Evolutionary conservation across 2,329 filamentous ascomycete genomes (phyloP).

Genomic region (Cladorrhinum sp.): DNA sequence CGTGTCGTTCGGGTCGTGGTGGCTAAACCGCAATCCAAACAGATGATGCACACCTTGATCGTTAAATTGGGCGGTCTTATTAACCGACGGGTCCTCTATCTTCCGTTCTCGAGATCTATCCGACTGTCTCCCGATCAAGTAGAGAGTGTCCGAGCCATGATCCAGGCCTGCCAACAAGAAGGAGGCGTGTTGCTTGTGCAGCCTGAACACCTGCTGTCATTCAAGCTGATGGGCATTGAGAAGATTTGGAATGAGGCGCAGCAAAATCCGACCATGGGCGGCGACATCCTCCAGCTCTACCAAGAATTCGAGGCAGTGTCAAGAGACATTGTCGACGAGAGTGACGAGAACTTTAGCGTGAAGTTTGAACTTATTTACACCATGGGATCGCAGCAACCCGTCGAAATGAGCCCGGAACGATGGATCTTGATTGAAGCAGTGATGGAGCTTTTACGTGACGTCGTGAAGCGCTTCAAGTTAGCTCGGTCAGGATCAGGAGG

Average conservation of each 20-base stretch:
- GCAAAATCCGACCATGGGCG: too few relatives aligned
- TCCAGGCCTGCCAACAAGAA: too few relatives aligned
- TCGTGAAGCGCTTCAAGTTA: too few relatives aligned
- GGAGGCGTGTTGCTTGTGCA: slow-evolving; percentile 57
- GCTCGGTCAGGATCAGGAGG: too few relatives aligned
- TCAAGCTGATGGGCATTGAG: slow-evolving; percentile 60
- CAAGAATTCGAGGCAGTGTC: slow-evolving; percentile 46
- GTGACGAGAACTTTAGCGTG: slow-evolving; percentile 51
- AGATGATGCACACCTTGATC: slow-evolving; percentile 48
- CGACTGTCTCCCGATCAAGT: too few relatives aligned
- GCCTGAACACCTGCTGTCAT: slow-evolving; percentile 64
- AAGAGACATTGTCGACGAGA: slow-evolving; percentile 65
- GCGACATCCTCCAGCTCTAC: slow-evolving; percentile 52
- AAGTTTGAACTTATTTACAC: slow-evolving; percentile 58
- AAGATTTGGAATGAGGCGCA: too few relatives aligned
- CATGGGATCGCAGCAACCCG: slow-evolving; percentile 42
- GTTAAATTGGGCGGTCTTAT: slow-evolving; percentile 50
- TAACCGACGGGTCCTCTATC: slow-evolving; percentile 50
- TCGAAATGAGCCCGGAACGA: slow-evolving; percentile 54
- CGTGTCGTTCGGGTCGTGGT: slow-evolving; percentile 54
- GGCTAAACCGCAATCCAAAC: slow-evolving; percentile 56
- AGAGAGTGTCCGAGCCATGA: too few relatives aligned
- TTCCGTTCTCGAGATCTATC: slow-evolving; percentile 57
- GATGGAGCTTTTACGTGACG: too few relatives aligned
- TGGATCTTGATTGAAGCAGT: slow-evolving; percentile 57